Evolutionary conservation across 2,329 filamentous ascomycete species (phyloP).

Genomic region (Clarireedia paspali): DNA sequence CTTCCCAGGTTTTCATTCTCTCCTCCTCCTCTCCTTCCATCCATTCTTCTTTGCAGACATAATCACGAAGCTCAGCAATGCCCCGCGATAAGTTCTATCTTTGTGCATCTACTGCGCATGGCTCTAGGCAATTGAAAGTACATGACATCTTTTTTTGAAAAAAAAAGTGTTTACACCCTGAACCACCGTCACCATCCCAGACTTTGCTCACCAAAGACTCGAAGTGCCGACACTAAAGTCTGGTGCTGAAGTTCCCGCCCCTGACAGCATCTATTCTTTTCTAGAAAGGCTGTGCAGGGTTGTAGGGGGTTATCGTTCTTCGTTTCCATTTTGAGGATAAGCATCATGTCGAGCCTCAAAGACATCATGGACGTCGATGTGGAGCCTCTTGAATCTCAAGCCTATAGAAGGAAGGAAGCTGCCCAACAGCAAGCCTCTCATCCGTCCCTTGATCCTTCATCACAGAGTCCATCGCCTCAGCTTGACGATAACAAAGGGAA

Average conservation of each 20-base stretch:
- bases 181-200: slow-evolving; percentile 10
- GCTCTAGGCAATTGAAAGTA: slow-evolving; percentile 17
- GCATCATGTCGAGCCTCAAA: slow-evolving; percentile 30
- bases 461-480: slow-evolving; percentile 18
- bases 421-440: slow-evolving; percentile 23
- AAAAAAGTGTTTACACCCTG: slow-evolving; percentile 9
- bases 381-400: slow-evolving; percentile 29
- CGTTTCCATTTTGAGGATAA: slow-evolving; percentile 23
- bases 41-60: slow-evolving; percentile 17
- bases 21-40: slow-evolving; percentile 9
- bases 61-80: slow-evolving; percentile 25
- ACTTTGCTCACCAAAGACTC: slow-evolving; percentile 11
- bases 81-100: slow-evolving; percentile 28
- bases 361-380: slow-evolving; percentile 32
- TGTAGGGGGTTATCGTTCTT: slow-evolving; percentile 18
- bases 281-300: slow-evolving; percentile 27
- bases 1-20: slow-evolving; percentile 1
- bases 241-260: slow-evolving; percentile 23
- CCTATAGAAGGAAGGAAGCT: slow-evolving; percentile 28
- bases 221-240: slow-evolving; percentile 19
- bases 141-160: slow-evolving; percentile 19
- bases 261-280: slow-evolving; percentile 20
- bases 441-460: slow-evolving; percentile 16
- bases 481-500: slow-evolving; percentile 20
- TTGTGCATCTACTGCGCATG: slow-evolving; percentile 25